Base-by-base conservation (phyloP, 2,329 filamentous ascomycete genomes). In the Penicillium paneum region DNA sequence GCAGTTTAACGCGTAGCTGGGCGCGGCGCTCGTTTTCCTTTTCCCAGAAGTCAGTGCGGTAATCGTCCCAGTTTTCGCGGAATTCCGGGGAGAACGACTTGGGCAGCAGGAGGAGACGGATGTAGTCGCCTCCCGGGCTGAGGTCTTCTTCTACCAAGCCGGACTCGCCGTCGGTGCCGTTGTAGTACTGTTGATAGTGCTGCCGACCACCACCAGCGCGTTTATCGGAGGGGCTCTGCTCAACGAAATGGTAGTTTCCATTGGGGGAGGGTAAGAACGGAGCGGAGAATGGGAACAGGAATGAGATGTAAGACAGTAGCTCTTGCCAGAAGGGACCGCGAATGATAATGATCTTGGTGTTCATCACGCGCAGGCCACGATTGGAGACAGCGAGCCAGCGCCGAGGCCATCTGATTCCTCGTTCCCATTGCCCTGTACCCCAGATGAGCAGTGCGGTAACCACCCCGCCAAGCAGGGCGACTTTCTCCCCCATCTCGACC, bases 1-100 rank as follows among this genome's bases (percentile, higher is more conserved):
- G 83, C 46, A 96, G 77, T 67, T 89, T 89, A 40, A 81, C 76
- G 21, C 90, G 82, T 24, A 97, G 78, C 54, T 89, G 76, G 3
- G 87, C 83, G 12, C 94, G 85, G 2, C 93, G 86, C 71, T 96
- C 91, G 68, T 99, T 99, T 72, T 99, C 94, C 57, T 87, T 87
- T 65, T 97, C 93, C 94, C 94, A 99, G 74, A 97, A 99, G 57
- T 97, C 92, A 32, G 88, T 86, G 49, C 94, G 83, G 74, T 95
- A 99, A 15, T 93, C 81, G 68, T 99, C 94, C 94, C 94, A 99
- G 61, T 96, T 96, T 71, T 97, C 92, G 19, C 94, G 83, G 68
- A 99, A 99, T 43, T 90, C 91, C 0, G 94, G 88, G 6, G 90
- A 95, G 68, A 99, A 99, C 0, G 92, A 91, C 70, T 99, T 99